Evolutionary conservation across 2,329 filamentous ascomycete genomes (phyloP).

Genomic region (Fusarium avenaceum): DNA sequence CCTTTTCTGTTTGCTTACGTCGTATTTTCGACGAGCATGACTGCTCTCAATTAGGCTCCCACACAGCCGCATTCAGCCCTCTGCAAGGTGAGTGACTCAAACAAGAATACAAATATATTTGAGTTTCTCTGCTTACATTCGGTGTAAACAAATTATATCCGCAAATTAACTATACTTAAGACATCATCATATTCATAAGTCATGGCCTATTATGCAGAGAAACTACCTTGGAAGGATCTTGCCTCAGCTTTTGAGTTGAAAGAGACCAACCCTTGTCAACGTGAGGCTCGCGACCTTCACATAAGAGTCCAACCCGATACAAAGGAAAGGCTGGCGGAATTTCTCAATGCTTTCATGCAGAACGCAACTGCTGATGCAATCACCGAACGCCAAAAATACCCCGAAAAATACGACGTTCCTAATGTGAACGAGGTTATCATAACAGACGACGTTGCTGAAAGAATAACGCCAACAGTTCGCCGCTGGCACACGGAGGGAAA

Average conservation of each 20-base stretch:
- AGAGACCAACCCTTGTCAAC: slow-evolving; percentile 17
- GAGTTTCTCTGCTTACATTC: fast-evolving
- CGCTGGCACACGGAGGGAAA: background rate
- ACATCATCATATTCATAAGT: background rate
- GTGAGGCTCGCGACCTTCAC: slow-evolving; percentile 26
- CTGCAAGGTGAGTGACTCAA: background rate
- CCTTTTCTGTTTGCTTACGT: background rate
- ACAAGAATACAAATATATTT: background rate
- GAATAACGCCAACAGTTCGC: background rate
- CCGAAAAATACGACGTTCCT: background rate
- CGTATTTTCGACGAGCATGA: background rate
- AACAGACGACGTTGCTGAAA: background rate
- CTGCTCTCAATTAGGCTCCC: background rate
- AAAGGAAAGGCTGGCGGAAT: background rate
- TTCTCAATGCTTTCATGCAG: background rate
- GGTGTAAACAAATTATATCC: fast-evolving
- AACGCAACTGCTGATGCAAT: background rate
- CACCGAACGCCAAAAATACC: background rate
- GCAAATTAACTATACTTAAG: too few species aligned
- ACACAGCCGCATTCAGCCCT: background rate
- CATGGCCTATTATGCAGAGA: slow-evolving; percentile 29
- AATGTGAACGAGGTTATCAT: slow-evolving; percentile 9
- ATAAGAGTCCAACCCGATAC: background rate
- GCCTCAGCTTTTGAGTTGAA: slow-evolving; percentile 24
- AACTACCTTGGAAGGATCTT: slow-evolving; percentile 27